phyloP scores from a whole-genome alignment of 2,329 filamentous ascomycete genomes.

The Xylariaceae sp. region DNA sequence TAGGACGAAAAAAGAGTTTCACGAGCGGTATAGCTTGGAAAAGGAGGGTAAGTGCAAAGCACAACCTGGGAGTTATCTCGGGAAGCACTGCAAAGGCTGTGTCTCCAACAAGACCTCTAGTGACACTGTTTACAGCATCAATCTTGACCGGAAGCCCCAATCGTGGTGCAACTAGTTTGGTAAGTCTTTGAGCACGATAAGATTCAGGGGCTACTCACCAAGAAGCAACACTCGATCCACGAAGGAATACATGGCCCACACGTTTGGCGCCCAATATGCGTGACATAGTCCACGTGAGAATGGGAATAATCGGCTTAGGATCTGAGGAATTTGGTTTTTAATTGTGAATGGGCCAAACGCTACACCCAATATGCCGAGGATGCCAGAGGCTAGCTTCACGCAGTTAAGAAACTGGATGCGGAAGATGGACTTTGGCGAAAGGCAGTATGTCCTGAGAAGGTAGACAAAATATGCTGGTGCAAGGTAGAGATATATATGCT shows the following conservation, averaged over 20 bases:
- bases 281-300: conserved; percentile 94
- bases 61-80: conserved; percentile 77
- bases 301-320: conserved; percentile 84
- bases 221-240: conserved; percentile 80
- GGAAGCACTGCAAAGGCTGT: conserved; percentile 92
- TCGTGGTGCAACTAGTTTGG: conserved; percentile 71
- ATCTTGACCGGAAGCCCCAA: conserved; percentile 73
- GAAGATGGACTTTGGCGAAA: conserved; percentile 76
- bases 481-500: conserved; percentile 97
- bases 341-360: conserved; percentile 88
- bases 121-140: conserved; percentile 83
- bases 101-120: conserved; percentile 89
- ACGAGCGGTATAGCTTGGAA: conserved; percentile 80
- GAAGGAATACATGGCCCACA: conserved; percentile 98
- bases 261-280: conserved; percentile 97
- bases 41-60: conserved; percentile 79
- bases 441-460: conserved; percentile 84
- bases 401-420: conserved; percentile 77
- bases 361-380: conserved; percentile 71
- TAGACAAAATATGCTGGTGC: conserved; percentile 96
- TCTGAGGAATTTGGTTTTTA: conserved; percentile 80
- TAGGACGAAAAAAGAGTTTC: conserved; percentile 79
- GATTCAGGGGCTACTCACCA: conserved; percentile 54
- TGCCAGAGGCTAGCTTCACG: conserved; percentile 77
- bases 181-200: conserved; percentile 37